Evolutionary conservation across 768 basidiomycete genomes (phyloP), one percentile per base, ranked within the genome.

Genomic region (Termitomyces eurrhizus): DNA sequence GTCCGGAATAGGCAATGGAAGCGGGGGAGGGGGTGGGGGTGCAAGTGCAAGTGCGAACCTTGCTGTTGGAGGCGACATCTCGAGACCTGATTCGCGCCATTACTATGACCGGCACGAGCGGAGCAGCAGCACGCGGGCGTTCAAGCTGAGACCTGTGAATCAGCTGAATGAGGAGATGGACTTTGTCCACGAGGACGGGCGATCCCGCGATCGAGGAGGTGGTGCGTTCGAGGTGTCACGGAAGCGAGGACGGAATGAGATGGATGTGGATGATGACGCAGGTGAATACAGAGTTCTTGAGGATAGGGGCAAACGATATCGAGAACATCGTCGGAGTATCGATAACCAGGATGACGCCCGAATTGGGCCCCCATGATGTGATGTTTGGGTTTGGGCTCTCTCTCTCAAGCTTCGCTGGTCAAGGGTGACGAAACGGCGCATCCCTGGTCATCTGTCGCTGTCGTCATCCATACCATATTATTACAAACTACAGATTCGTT

Each of bases 201-300:
- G 80, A 72, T 72, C 72, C 63, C 77, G 76, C 52, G 78, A 81
- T 70, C 75, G 74, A 66, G 68, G 66, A 62, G 72, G 72, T 21
- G 49, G 72, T 29, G 29, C 29, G 42, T 56, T 56, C 12, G 60
- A 56, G 11, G 24, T 48, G 42, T 70, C 79, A 44, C 81, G 83
- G 70, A 88, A 86, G 69, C 79, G 87, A 58, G 78, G 74, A 63
- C 78, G 84, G 61, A 80, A 80, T 53, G 87, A 88, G 57, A 84
- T 87, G 84, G 87, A 89, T 45, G 76, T 82, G 52, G 85, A 86
- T 50, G 81, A 80, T 74, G 81, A 82, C 69, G 77, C 74, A 64
- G 75, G 67, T 32, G 71, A 72, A 64, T 82, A 78, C 50, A 72
- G 77, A 67, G 70, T 74, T 50, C 66, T 74, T 52, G 80, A 82